Conservation (phyloP, 2,329 filamentous ascomycete species). For the Falciphora oryzae region DNA sequence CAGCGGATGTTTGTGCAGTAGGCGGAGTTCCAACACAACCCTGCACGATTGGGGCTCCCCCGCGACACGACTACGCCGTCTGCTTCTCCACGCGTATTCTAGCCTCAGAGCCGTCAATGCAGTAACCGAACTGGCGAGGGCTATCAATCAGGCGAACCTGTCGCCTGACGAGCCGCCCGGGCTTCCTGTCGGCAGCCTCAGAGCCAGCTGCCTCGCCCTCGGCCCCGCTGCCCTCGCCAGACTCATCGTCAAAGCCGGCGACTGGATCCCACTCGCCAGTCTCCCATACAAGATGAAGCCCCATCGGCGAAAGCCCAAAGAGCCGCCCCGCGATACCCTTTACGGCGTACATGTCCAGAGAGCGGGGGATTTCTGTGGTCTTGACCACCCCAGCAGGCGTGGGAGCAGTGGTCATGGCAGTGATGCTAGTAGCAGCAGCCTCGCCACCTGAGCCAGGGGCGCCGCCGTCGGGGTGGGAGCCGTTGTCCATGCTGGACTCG, state of each 20-base stretch:
- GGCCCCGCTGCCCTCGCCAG: slow-evolving; percentile 46
- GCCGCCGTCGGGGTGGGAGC: neutral
- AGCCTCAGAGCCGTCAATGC: slow-evolving; percentile 68
- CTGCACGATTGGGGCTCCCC: too few relatives aligned
- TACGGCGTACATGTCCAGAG: slow-evolving; percentile 74
- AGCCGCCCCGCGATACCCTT: slow-evolving; percentile 70
- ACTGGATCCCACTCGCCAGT: slow-evolving; percentile 87
- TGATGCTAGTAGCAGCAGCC: neutral
- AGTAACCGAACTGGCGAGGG: slow-evolving; percentile 76
- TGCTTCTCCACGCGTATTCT: slow-evolving; percentile 62
- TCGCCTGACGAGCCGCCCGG: slow-evolving; percentile 60
- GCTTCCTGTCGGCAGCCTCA: slow-evolving; percentile 13
- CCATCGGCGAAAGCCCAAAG: slow-evolving; percentile 60
- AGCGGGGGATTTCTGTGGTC: slow-evolving; percentile 59
- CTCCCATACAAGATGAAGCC: slow-evolving; percentile 71
- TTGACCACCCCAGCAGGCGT: slow-evolving; percentile 19
- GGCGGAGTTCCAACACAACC: too few relatives aligned
- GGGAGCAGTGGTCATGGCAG: neutral
- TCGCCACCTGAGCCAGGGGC: too few relatives aligned
- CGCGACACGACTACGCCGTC: neutral
- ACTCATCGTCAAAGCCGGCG: slow-evolving; percentile 53
- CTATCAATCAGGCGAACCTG: slow-evolving; percentile 77
- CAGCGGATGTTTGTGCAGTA: too few relatives aligned
- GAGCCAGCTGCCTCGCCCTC: slow-evolving; percentile 33
- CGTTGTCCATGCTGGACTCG: neutral